These are phyloP conservation scores for Myxozyma mucilagina DNA, from an alignment of 805 yeast genomes.

Conservation along the genomic window DNA sequence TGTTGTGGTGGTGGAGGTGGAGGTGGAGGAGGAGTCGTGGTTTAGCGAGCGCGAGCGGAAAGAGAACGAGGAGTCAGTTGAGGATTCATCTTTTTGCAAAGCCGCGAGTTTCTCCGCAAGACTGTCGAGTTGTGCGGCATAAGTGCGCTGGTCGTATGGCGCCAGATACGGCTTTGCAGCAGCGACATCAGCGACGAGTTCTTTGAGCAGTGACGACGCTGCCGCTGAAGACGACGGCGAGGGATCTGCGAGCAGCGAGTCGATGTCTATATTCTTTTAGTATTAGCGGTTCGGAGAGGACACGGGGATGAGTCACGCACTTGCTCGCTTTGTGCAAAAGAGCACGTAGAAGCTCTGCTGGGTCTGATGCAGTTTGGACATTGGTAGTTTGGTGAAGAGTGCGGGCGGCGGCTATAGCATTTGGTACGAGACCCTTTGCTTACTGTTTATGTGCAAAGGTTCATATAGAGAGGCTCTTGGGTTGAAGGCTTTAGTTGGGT, in stretches of 20 bases:
- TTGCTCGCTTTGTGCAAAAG: constrained; percentile 13
- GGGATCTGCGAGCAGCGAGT: constrained; percentile 4
- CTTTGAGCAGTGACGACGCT: background rate
- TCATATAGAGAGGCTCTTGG: too few relatives aligned
- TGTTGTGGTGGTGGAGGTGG: background rate
- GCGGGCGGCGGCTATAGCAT: background rate
- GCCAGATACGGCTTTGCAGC: constrained; percentile 19
- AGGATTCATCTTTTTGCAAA: too few relatives aligned
- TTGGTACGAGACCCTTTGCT: background rate
- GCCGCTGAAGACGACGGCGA: background rate
- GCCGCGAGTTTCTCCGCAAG: background rate
- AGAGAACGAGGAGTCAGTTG: too few relatives aligned
- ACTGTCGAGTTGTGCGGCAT: constrained; percentile 14
- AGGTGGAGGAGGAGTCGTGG: too few relatives aligned
- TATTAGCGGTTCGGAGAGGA: background rate
- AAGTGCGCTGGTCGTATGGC: constrained; percentile 28
- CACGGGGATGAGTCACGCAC: background rate
- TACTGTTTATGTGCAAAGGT: background rate
- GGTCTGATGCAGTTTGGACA: constrained; percentile 29
- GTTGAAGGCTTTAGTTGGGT: too few relatives aligned
- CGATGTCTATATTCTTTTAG: constrained; percentile 1
- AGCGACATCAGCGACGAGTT: constrained; percentile 6
- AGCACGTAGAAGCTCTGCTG: constrained; percentile 27
- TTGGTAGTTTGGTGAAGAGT: too few relatives aligned
- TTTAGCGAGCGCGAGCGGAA: too few relatives aligned